Base-by-base conservation (phyloP, 2,329 filamentous ascomycete species). In the Erysiphe neolycopersici region DNA sequence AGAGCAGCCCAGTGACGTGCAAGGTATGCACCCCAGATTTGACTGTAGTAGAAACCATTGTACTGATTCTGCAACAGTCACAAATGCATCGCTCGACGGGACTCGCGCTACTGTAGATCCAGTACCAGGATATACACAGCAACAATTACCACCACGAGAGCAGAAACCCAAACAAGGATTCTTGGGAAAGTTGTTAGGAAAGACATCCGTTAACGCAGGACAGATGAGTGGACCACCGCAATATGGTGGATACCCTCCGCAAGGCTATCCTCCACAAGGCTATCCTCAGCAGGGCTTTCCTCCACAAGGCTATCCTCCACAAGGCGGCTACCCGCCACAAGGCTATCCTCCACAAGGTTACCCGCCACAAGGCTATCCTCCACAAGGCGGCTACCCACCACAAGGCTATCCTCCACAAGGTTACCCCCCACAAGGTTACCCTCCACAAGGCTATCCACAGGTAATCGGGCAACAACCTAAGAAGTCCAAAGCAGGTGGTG, bases 81-180 rank as follows among this genome's bases (percentile, higher is more conserved):
- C 74, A 54, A 64, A 93, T 37, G 85, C 93, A 58, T 79, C 79
- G 38, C 80, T 93, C 59, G 84, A 93, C 59, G 69, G 92, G 49
- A 67, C 66, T 14, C 48, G 52, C 51, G 42, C 30, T 38, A 32
- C 31, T 16, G 44, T 43, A 5, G 38, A 40, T 43, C 35, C 31
- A 50, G 47, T 13, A 2, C 16, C 35, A 37, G 35, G 35, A n/a
- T 41, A 5, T 31, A 11, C 11, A 4, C 38, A 41, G n/a, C 38
- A 41, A 30, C 19, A 9, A 30, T 14, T 41, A 41, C 38, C 38
- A 30, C 38, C 22, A n/a, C 38, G 38, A 11, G 38, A 41, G 5
- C 38, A 41, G 26, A 42, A 42, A 33, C 4, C 29, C 2, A 42
- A 42, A 18, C 13, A 26, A 31, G 43, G 43, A 40, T 42, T 42